Percentiles rank a stretch among this genome's conserved stretches.
These are phyloP conservation scores for Clarireedia homoeocarpa DNA, from an alignment of 2,329 filamentous ascomycete species.

Conservation along the genomic window DNA sequence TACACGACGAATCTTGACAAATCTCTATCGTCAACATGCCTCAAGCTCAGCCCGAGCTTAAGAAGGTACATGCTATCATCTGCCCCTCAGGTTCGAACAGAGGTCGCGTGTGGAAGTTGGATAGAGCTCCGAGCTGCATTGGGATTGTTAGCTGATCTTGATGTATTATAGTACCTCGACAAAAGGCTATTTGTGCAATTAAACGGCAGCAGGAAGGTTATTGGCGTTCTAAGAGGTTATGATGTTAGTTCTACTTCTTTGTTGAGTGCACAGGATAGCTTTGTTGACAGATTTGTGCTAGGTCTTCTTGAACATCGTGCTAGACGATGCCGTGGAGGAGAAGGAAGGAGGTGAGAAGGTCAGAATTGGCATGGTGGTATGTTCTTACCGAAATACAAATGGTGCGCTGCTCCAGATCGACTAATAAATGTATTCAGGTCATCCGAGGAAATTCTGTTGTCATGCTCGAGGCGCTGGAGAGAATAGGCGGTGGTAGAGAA, in stretches of 20 bases:
- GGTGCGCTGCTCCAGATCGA: background rate
- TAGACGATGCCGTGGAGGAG: conserved; percentile 95
- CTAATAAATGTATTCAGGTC: conserved; percentile 45
- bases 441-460: conserved; percentile 98
- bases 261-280: background rate
- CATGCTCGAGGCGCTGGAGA: conserved; percentile 80
- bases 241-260: conserved; percentile 54
- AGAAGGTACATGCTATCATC: conserved; percentile 61
- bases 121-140: conserved; percentile 10
- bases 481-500: conserved; percentile 51
- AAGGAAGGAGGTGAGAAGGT: conserved; percentile 87
- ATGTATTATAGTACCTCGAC: conserved; percentile 75
- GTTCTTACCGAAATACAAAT: conserved; percentile 29
- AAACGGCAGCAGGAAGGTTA: conserved; percentile 95
- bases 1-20: conserved; percentile 5
- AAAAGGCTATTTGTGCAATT: conserved; percentile 97
- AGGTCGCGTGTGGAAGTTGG: background rate
- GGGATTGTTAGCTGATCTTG: conserved; percentile 15
- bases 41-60: conserved; percentile 97
- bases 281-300: conserved; percentile 31
- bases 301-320: conserved; percentile 97
- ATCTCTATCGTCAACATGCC: conserved; percentile 57
- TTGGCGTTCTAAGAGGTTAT: conserved; percentile 88
- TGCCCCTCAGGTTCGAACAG: no score
- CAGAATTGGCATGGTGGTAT: conserved; percentile 83